These are phyloP conservation scores for Pyrenochaeta sp. DNA, from an alignment of 2,329 filamentous ascomycete genomes.

Conservation along the genomic window DNA sequence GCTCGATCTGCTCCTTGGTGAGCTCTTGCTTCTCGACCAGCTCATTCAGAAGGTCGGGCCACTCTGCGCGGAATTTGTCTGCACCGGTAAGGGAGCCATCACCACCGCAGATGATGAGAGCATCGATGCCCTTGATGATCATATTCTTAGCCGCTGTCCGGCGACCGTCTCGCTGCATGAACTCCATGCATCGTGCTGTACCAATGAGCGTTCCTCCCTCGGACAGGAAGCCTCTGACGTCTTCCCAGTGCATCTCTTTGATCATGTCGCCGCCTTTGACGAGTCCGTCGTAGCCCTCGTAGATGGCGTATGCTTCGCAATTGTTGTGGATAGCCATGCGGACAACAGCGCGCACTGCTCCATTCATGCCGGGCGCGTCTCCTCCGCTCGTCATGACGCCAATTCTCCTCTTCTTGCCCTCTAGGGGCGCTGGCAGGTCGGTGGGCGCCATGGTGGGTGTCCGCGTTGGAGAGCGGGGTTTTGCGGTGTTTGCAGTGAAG, in stretches of 20 bases:
- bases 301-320: slow-evolving; percentile 63
- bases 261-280: slow-evolving; percentile 91
- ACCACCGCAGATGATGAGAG: slow-evolving; percentile 94
- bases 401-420: slow-evolving; percentile 70
- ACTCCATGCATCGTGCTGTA: slow-evolving; percentile 90
- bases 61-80: slow-evolving; percentile 90
- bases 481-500: not conserved
- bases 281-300: slow-evolving; percentile 95
- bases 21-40: slow-evolving; percentile 79
- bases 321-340: slow-evolving; percentile 85
- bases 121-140: slow-evolving; percentile 91
- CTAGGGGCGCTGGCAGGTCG: slow-evolving; percentile 46
- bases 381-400: slow-evolving; percentile 94
- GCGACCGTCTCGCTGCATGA: slow-evolving; percentile 87
- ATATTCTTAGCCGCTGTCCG: slow-evolving; percentile 92
- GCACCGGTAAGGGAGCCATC: slow-evolving; percentile 91
- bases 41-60: slow-evolving; percentile 87
- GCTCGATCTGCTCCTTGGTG: slow-evolving; percentile 72
- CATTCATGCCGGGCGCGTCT: slow-evolving; percentile 95
- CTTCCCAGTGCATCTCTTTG: slow-evolving; percentile 86
- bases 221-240: slow-evolving; percentile 92
- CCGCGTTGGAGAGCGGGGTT: not conserved
- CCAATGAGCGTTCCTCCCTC: slow-evolving; percentile 96
- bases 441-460: slow-evolving; percentile 38
- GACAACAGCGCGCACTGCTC: slow-evolving; percentile 86